Evolutionary conservation across 345 rosid species (phyloP).

Genomic region (Gossypium herbaceum): DNA sequence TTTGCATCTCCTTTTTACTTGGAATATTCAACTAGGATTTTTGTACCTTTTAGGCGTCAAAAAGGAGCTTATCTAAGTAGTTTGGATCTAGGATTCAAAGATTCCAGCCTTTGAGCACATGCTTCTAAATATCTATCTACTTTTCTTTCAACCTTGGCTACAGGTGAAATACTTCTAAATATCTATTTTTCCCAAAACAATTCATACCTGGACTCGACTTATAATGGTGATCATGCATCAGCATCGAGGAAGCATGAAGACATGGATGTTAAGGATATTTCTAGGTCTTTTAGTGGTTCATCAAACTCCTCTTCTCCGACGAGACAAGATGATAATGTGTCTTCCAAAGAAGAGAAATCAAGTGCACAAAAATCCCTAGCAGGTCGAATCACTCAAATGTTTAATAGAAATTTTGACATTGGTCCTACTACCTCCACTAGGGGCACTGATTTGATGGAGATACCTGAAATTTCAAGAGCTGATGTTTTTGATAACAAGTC

Average conservation of each 20-base stretch:
- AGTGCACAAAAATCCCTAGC: constrained; percentile 54
- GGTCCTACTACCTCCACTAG: constrained; percentile 23
- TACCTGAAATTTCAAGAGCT: constrained; percentile 39
- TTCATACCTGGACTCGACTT: constrained; percentile 36
- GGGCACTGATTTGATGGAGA: constrained; percentile 44
- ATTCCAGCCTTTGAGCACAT: background rate
- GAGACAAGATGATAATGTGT: constrained; percentile 47
- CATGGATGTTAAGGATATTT: constrained; percentile 32
- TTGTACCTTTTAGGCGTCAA: background rate
- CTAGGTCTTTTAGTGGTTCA: constrained; percentile 32
- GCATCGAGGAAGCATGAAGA: constrained; percentile 35
- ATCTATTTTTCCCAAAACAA: constrained; percentile 59
- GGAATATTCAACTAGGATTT: background rate
- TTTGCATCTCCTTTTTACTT: background rate
- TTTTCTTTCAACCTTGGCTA: constrained; percentile 15
- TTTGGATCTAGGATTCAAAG: background rate
- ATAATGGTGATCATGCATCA: constrained; percentile 28
- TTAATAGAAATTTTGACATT: constrained; percentile 55
- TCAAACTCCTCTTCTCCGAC: constrained; percentile 40
- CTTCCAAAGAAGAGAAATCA: constrained; percentile 49
- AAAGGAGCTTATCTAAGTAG: background rate
- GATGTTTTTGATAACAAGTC: constrained; percentile 37
- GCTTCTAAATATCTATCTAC: background rate
- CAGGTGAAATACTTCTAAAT: constrained; percentile 81
- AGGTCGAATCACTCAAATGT: constrained; percentile 72